Percentiles rank a stretch among this genome's conserved stretches.
Evolutionary conservation across 768 basidiomycete species (phyloP).

Genomic region (Ramaria rubella): DNA sequence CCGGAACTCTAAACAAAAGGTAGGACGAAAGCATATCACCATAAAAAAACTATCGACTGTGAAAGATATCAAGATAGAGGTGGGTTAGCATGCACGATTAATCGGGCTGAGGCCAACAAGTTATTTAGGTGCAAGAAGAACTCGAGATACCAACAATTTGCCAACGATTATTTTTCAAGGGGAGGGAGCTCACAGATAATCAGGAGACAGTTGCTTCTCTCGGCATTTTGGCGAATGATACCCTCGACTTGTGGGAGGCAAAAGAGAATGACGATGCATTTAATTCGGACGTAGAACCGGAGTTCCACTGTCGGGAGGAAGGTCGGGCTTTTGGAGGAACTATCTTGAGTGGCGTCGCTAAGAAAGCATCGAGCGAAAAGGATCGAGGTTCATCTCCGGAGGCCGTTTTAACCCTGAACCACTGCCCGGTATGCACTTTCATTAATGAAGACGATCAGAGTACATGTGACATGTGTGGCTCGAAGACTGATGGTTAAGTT

Average conservation of each 20-base stretch:
- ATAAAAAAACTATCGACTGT: slow-evolving; percentile 63
- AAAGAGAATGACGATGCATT: slow-evolving; percentile 49
- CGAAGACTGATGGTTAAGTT: background rate
- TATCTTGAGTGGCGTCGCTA: slow-evolving; percentile 43
- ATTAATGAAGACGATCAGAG: slow-evolving; percentile 38
- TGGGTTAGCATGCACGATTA: slow-evolving; percentile 26
- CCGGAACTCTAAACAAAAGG: slow-evolving; percentile 45
- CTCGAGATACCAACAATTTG: slow-evolving; percentile 68
- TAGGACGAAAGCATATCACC: slow-evolving; percentile 40
- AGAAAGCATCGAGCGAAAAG: slow-evolving; percentile 19
- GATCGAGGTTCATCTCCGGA: slow-evolving; percentile 14
- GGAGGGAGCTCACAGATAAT: slow-evolving; percentile 60
- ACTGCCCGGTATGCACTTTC: slow-evolving; percentile 56
- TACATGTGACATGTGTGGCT: slow-evolving; percentile 7
- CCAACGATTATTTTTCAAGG: slow-evolving; percentile 61
- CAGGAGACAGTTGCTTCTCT: slow-evolving; percentile 43
- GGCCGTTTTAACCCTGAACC: slow-evolving; percentile 27
- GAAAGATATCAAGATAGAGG: slow-evolving; percentile 73
- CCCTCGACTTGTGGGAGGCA: slow-evolving; percentile 59
- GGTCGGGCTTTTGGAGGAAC: slow-evolving; percentile 71
- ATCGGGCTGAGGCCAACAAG: background rate
- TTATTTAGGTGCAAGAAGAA: slow-evolving; percentile 53
- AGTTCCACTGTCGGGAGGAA: slow-evolving; percentile 46
- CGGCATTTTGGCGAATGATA: slow-evolving; percentile 52
- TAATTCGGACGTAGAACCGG: slow-evolving; percentile 41